These are phyloP conservation scores for Neonectria sp. DNA, from an alignment of 2,329 filamentous ascomycete species.

Conservation along the genomic window DNA sequence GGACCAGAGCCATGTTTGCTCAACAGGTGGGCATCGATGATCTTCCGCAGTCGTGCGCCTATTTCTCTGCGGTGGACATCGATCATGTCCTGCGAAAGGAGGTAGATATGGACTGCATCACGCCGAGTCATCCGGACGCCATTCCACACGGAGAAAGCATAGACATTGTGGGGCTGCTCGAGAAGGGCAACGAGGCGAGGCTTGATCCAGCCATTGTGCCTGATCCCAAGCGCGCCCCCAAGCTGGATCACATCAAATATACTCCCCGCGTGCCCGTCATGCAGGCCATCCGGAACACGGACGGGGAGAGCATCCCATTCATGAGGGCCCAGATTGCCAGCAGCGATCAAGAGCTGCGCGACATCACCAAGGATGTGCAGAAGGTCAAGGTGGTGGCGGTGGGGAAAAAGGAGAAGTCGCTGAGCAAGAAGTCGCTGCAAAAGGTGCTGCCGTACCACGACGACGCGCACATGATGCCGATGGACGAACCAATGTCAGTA, in stretches of 20 bases:
- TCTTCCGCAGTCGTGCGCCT: constrained; percentile 93
- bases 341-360: constrained; percentile 80
- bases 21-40: constrained; percentile 98
- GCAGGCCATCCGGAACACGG: constrained; percentile 73
- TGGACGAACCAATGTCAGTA: constrained; percentile 55
- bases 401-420: constrained; percentile 42
- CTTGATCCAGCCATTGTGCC: constrained; percentile 78
- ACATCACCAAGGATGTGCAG: constrained; percentile 76
- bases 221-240: constrained; percentile 65
- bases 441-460: constrained; percentile 56
- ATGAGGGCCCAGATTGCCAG: constrained; percentile 88
- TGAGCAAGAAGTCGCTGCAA: constrained; percentile 47
- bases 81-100: constrained; percentile 97
- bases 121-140: constrained; percentile 83
- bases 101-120: constrained; percentile 97
- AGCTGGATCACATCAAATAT: constrained; percentile 76
- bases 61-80: constrained; percentile 95
- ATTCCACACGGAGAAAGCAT: constrained; percentile 91
- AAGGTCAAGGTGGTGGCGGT: constrained; percentile 50
- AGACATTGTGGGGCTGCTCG: constrained; percentile 84
- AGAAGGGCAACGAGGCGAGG: constrained; percentile 76
- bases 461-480: constrained; percentile 51
- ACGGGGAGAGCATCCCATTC: constrained; percentile 70
- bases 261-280: constrained; percentile 83
- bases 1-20: constrained; percentile 97